Conservation (phyloP, 2,329 filamentous ascomycete species). For the Drechslera avenae region DNA sequence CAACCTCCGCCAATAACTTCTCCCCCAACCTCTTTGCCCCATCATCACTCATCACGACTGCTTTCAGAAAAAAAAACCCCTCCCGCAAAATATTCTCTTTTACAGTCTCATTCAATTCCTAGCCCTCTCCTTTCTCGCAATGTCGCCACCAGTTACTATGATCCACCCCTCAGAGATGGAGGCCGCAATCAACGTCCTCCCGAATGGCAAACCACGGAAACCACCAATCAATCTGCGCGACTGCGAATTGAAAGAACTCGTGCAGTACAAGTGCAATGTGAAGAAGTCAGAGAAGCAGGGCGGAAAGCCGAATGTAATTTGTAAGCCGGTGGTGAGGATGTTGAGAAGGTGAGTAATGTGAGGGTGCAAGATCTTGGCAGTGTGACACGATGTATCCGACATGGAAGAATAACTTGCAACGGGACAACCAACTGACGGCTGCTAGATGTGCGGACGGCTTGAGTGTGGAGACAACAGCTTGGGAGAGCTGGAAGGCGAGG, state of each 20-base stretch:
- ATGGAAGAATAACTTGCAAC: no score
- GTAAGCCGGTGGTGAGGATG: conserved; percentile 62
- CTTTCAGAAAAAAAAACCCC: no score
- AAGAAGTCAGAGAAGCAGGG: conserved; percentile 44
- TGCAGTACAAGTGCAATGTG: conserved; percentile 67
- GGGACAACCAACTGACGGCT: conserved; percentile 1
- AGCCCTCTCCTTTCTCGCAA: conserved; percentile 36
- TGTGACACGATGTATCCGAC: not conserved
- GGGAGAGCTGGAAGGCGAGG: conserved; percentile 56
- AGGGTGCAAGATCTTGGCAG: conserved; percentile 6
- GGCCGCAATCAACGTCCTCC: conserved; percentile 57
- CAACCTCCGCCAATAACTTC: conserved; percentile 54
- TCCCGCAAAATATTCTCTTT: not conserved
- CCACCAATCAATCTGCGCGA: conserved; percentile 57
- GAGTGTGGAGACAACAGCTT: conserved; percentile 66
- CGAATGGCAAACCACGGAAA: conserved; percentile 60
- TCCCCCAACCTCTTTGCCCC: conserved; percentile 57
- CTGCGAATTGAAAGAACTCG: conserved; percentile 63
- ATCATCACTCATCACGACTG: conserved; percentile 24
- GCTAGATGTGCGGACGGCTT: conserved; percentile 59
- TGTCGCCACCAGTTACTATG: conserved; percentile 62
- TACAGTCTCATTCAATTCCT: conserved; percentile 3
- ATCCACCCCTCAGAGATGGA: conserved; percentile 60
- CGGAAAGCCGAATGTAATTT: conserved; percentile 54
- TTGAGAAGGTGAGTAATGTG: conserved; percentile 60